Conservation (phyloP, 2,329 filamentous ascomycete genomes). For the Fusarium agapanthi region DNA sequence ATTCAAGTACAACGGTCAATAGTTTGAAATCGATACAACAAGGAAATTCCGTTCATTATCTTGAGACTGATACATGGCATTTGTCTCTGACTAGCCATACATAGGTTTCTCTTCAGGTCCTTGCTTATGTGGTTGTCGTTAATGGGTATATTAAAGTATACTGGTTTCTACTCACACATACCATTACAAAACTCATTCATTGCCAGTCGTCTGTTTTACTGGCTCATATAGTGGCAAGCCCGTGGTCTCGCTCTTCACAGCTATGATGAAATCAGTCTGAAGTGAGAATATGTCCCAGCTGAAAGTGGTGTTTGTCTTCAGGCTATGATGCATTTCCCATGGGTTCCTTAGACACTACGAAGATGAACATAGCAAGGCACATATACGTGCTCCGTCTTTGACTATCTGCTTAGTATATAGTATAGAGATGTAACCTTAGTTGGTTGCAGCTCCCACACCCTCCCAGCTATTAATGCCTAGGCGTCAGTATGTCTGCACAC, state of each 20-base stretch:
- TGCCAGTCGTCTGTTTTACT: background rate
- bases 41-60: background rate
- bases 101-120: background rate
- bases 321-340: background rate
- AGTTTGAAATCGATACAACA: background rate
- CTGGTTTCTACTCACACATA: background rate
- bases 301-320: background rate
- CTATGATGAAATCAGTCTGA: background rate
- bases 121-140: background rate
- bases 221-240: background rate
- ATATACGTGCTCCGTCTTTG: constrained; percentile 1
- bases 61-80: background rate
- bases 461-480: background rate
- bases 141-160: background rate
- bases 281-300: background rate
- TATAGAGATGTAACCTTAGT: background rate
- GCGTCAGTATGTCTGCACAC: background rate
- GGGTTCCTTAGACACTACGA: background rate
- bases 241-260: background rate
- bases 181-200: background rate
- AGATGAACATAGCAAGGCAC: background rate
- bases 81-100: background rate
- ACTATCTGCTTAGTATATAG: background rate
- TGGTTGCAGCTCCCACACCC: constrained; percentile 3
- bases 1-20: background rate